These are phyloP conservation scores for Daldinia decipiens DNA, from an alignment of 495 filamentous ascomycete species.

Conservation along the genomic window DNA sequence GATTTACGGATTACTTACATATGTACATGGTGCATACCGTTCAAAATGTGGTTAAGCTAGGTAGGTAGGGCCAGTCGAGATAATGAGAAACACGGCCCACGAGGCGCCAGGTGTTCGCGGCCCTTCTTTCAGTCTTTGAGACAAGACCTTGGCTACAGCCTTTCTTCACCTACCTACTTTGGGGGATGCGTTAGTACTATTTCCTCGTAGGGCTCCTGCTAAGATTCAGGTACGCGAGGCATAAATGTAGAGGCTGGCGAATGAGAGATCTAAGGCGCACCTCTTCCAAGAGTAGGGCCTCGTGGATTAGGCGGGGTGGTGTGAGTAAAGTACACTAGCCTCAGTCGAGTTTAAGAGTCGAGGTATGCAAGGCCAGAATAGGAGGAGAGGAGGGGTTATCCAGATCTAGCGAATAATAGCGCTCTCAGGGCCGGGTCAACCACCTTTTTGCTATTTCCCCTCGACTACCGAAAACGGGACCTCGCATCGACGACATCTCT, in stretches of 20 bases:
- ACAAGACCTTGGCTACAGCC: constrained; percentile 28
- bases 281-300: constrained; percentile 15
- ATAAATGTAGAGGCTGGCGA: constrained; percentile 34
- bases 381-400: constrained; percentile 34
- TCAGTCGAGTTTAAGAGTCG: constrained; percentile 35
- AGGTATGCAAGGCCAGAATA: constrained; percentile 8
- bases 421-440: constrained; percentile 15
- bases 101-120: constrained; percentile 39
- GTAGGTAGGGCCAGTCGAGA: constrained; percentile 18
- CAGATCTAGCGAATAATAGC: constrained; percentile 32
- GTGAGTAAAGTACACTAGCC: constrained; percentile 27
- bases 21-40: constrained; percentile 3
- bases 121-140: constrained; percentile 29
- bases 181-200: constrained; percentile 21
- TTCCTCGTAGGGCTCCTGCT: constrained; percentile 27
- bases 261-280: constrained; percentile 26
- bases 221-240: constrained; percentile 45
- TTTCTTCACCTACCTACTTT: constrained; percentile 39
- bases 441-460: constrained; percentile 16
- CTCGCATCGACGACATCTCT: constrained; percentile 38
- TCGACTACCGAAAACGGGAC: constrained; percentile 41
- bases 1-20: neutral
- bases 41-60: constrained; percentile 17
- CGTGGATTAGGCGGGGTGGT: constrained; percentile 39
- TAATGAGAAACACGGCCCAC: constrained; percentile 33